A percentile compares a stretch with the other conserved stretches of the same genome.
Conservation (phyloP, 2,329 filamentous ascomycete species). For the Fonsecaea multimorphosa region DNA sequence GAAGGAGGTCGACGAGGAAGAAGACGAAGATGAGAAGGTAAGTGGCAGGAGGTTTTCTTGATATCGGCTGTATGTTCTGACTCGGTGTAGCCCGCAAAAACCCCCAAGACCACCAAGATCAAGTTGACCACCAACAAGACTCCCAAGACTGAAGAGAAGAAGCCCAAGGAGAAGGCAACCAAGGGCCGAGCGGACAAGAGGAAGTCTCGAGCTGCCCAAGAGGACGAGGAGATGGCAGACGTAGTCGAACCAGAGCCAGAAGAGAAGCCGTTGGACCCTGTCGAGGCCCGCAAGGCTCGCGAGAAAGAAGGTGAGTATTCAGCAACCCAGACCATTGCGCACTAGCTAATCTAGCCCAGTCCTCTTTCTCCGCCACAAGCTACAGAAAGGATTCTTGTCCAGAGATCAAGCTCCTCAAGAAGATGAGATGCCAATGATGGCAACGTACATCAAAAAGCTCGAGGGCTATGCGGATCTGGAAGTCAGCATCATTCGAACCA, state of each 20-base stretch:
- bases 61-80: slow-evolving; percentile 20
- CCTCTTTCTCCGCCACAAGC: slow-evolving; percentile 89
- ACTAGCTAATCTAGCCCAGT: slow-evolving; percentile 57
- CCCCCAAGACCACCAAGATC: slow-evolving; percentile 68
- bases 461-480: slow-evolving; percentile 81
- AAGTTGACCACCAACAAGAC: slow-evolving; percentile 66
- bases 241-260: slow-evolving; percentile 57
- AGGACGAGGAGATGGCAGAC: slow-evolving; percentile 64
- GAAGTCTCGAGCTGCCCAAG: slow-evolving; percentile 59
- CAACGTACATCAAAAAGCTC: slow-evolving; percentile 66
- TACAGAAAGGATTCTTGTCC: slow-evolving; percentile 91
- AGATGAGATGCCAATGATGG: slow-evolving; percentile 61
- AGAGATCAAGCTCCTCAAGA: slow-evolving; percentile 85
- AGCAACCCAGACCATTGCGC: slow-evolving; percentile 42
- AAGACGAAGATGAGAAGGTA: slow-evolving; percentile 77
- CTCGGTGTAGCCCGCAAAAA: slow-evolving; percentile 60
- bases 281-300: slow-evolving; percentile 62
- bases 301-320: slow-evolving; percentile 65
- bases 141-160: slow-evolving; percentile 54
- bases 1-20: slow-evolving; percentile 68
- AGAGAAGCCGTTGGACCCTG: slow-evolving; percentile 59
- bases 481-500: slow-evolving; percentile 82
- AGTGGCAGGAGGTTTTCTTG: slow-evolving; percentile 39
- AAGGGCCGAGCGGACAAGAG: slow-evolving; percentile 66
- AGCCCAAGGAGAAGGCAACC: slow-evolving; percentile 63